phyloP scores from a whole-genome alignment of 495 filamentous ascomycete genomes.

The Talaromyces ruber region DNA sequence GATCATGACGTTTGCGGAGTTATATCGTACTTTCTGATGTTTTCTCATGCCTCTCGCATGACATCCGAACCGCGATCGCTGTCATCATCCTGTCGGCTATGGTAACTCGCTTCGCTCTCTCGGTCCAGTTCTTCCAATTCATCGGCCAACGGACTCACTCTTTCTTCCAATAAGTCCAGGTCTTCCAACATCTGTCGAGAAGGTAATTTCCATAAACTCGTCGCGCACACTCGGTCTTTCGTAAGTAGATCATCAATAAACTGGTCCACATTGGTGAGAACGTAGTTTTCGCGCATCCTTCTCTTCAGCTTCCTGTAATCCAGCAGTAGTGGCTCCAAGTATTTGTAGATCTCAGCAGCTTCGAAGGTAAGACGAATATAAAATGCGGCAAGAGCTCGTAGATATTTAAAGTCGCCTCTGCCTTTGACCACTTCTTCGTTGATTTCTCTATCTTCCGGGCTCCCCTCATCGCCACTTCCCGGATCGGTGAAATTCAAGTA shows the following conservation, averaged over 20 bases:
- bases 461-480: constrained; percentile 22
- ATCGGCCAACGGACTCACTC: constrained; percentile 70
- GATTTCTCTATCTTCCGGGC: constrained; percentile 6
- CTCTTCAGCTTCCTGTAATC: constrained; percentile 79
- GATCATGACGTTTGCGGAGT: background rate
- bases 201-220: constrained; percentile 87
- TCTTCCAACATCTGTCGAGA: constrained; percentile 80
- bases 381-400: constrained; percentile 80
- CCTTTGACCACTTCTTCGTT: constrained; percentile 26
- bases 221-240: constrained; percentile 84
- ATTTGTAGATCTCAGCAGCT: constrained; percentile 68
- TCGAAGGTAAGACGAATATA: constrained; percentile 87
- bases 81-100: background rate
- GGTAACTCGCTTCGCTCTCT: constrained; percentile 14
- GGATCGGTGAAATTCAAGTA: constrained; percentile 58
- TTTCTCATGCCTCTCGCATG: background rate
- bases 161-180: constrained; percentile 74
- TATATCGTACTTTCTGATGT: background rate
- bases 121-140: constrained; percentile 79
- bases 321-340: constrained; percentile 73
- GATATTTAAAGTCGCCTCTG: constrained; percentile 78
- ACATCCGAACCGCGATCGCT: constrained; percentile 4
- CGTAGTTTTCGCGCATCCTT: constrained; percentile 59
- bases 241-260: constrained; percentile 89
- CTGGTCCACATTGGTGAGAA: constrained; percentile 77